Evolutionary conservation across 108 stramenopile genomes (phyloP), one percentile per base, ranked within the genome.

Genomic region (Cyclotella distinguenda): DNA sequence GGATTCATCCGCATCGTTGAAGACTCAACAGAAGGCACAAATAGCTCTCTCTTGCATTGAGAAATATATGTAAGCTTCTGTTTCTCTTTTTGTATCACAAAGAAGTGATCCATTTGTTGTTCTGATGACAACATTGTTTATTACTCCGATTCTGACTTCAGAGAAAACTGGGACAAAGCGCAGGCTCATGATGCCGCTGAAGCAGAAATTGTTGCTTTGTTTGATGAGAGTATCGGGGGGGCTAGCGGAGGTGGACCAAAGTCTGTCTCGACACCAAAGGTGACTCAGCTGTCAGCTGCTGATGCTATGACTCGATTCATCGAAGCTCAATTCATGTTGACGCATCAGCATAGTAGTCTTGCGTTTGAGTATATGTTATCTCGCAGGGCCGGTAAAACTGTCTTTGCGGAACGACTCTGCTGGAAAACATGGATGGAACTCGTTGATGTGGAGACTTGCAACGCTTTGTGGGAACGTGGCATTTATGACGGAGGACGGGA

Each of bases 271-370:
- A 34, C 23, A 10, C 16, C 46, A 34, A 16, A n/a, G 6, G 47
- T 56, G 18, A 60, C 77, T 8, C 66, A 77, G 19, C 80, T 85
- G 31, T 78, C 79, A 15, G 86, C 89, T 30, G 81, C 89, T 8
- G 93, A 94, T 83, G 83, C 88, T 10, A 88, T 94, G 82, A 76
- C 83, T 28, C 84, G 78, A n/a, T 94, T 87, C 44, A 84, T 84
- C 48, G 93, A 94, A 64, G 78, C 86, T 28, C 81, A 85, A 27
- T 84, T 85, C 16, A 66, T 80, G 12, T 82, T 90, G 45, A 82
- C 83, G 54, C 67, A 83, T 4, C 81, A 90, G 50, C 60, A 82
- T 54, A 48, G 52, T 22, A 83, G 89, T 44, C 69, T 91, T 31
- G 72, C 77, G 31, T 70, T 36, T 36, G 72, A 53, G 10, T 90